These are phyloP conservation scores for Gomphus sp. DNA, from an alignment of 1,284 basidiomycete species.

Conservation along the genomic window DNA sequence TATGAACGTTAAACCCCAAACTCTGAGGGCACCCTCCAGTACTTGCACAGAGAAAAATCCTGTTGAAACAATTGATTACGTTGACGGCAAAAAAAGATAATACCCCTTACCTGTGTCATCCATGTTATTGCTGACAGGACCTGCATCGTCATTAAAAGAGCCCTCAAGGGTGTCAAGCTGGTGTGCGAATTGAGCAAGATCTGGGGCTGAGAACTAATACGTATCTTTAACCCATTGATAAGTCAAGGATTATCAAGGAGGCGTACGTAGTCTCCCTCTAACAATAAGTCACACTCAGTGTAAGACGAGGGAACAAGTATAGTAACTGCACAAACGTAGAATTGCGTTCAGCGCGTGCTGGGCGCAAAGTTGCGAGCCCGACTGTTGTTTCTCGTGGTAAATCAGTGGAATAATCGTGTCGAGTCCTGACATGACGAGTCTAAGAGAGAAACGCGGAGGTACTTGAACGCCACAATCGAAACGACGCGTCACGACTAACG, in stretches of 20 bases:
- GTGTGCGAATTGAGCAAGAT: conserved; percentile 76
- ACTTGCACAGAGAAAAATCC: conserved; percentile 87
- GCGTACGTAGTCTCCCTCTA: conserved; percentile 61
- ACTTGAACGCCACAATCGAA: background rate
- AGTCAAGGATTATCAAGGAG: background rate
- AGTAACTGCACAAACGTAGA: conserved; percentile 46
- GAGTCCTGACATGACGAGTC: conserved; percentile 41
- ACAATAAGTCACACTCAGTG: conserved; percentile 9
- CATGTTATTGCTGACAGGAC: conserved; percentile 63
- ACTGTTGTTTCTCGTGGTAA: conserved; percentile 70
- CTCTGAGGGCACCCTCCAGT: conserved; percentile 69
- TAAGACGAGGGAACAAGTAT: conserved; percentile 1
- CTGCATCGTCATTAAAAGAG: conserved; percentile 33
- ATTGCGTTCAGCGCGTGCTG: conserved; percentile 77
- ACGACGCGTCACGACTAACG: conserved; percentile 2
- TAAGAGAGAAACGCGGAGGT: background rate
- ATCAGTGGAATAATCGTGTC: conserved; percentile 46
- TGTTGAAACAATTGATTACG: conserved; percentile 17
- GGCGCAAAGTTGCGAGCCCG: conserved; percentile 77
- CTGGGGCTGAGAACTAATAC: conserved; percentile 70
- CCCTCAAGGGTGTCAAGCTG: conserved; percentile 44
- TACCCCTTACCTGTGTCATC: conserved; percentile 67
- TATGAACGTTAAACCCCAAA: conserved; percentile 68
- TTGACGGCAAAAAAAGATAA: conserved; percentile 2
- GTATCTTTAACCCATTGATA: background rate